Conservation (phyloP, 805 yeast species). For the Candida verbasci region DNA sequence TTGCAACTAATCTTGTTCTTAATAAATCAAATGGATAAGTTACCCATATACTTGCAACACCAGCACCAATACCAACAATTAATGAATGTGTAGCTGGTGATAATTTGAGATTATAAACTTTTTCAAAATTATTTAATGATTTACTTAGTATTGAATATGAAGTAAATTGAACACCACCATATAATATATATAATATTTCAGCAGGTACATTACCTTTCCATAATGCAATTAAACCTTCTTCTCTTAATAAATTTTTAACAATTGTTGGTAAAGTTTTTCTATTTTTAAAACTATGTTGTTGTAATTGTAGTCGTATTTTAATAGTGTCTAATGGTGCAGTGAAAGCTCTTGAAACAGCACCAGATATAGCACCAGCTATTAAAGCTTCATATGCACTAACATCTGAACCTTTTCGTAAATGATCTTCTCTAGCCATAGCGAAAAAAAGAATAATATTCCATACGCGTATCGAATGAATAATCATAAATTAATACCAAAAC, state of each 20-base stretch:
- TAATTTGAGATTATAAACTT: slow-evolving; percentile 16
- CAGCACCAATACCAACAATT: slow-evolving; percentile 73
- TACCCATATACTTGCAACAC: slow-evolving; percentile 61
- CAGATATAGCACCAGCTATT: slow-evolving; percentile 70
- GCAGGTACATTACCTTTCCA: slow-evolving; percentile 98
- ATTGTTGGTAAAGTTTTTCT: slow-evolving; percentile 31
- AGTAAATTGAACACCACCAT: slow-evolving; percentile 84
- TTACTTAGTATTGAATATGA: slow-evolving; percentile 56
- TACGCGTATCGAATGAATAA: slow-evolving; percentile 3
- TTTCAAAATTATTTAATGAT: slow-evolving; percentile 28
- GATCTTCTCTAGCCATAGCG: slow-evolving; percentile 29
- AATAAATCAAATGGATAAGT: slow-evolving; percentile 92
- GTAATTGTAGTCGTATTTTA: slow-evolving; percentile 71
- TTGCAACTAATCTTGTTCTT: slow-evolving; percentile 81
- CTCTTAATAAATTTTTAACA: slow-evolving; percentile 38
- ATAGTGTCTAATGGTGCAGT: slow-evolving; percentile 79
- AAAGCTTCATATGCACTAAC: slow-evolving; percentile 51
- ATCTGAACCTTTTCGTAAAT: slow-evolving; percentile 46
- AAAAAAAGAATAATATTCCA: not conserved
- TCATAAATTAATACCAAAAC: slow-evolving; percentile 8
- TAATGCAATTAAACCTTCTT: slow-evolving; percentile 72
- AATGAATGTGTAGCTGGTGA: slow-evolving; percentile 40
- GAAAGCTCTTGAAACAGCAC: slow-evolving; percentile 53
- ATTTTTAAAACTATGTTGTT: slow-evolving; percentile 20
- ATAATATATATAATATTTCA: slow-evolving; percentile 73